These are phyloP conservation scores for Bidens hawaiensis DNA, from an alignment of 140 eudicot species.

Conservation along the genomic window DNA sequence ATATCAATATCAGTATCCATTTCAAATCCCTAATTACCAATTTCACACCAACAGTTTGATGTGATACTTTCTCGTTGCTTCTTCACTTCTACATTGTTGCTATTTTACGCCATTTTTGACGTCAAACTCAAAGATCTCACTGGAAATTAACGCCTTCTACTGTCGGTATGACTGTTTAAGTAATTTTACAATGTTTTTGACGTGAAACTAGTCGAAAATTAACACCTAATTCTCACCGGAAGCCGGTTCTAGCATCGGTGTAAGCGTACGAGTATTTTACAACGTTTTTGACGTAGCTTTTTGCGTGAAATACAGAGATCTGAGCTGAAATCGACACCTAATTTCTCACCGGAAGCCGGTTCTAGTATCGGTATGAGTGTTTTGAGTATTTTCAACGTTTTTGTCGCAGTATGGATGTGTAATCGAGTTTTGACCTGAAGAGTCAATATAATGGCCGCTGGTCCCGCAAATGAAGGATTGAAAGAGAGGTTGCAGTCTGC, in stretches of 20 bases:
- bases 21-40: not conserved
- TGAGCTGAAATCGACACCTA: not conserved
- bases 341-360: not conserved
- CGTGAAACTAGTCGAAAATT: no score
- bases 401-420: no score
- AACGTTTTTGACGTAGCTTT: not conserved
- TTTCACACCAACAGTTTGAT: not conserved
- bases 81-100: not conserved
- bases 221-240: not conserved
- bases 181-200: no score
- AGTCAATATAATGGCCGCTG: constrained; percentile 7
- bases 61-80: not conserved
- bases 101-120: not conserved
- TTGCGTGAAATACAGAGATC: not conserved
- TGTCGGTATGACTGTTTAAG: no score
- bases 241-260: not conserved
- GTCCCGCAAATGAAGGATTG: constrained; percentile 27
- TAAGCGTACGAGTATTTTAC: not conserved
- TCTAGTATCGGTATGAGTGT: no score
- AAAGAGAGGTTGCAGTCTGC: constrained; percentile 59
- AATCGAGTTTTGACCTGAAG: no score
- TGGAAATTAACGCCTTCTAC: not conserved
- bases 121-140: not conserved
- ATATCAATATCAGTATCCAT: no score
- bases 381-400: no score